A percentile compares a stretch with the other conserved stretches of the same genome.
Conservation (phyloP, 176 grass and related monocot genomes). For the Thalia dealbata region DNA sequence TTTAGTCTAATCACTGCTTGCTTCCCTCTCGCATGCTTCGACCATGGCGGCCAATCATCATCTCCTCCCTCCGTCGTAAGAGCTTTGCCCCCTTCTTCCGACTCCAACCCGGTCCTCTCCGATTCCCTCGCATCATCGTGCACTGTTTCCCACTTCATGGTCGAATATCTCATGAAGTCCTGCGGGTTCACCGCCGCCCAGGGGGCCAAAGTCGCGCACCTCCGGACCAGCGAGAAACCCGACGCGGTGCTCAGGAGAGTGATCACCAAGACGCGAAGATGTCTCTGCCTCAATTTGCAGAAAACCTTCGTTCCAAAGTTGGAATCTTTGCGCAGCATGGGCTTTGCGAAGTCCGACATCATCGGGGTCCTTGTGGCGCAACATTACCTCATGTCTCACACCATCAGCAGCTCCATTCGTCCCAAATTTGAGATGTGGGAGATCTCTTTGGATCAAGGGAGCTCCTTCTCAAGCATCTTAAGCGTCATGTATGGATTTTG, state of each 20-base stretch:
- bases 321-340: neutral
- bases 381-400: no score
- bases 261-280: neutral
- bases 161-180: conserved; percentile 35
- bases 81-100: no score
- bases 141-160: conserved; percentile 36
- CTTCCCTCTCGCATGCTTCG: no score
- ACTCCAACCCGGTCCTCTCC: no score
- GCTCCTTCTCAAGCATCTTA: neutral
- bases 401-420: neutral
- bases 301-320: conserved; percentile 2
- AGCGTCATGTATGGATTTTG: neutral
- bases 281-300: neutral
- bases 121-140: no score
- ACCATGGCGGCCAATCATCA: no score
- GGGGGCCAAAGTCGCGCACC: conserved; percentile 27
- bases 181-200: conserved; percentile 27
- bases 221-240: conserved; percentile 15
- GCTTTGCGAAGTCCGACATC: neutral
- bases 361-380: neutral
- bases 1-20: no score
- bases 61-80: no score
- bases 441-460: neutral
- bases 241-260: conserved; percentile 11
- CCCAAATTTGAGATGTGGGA: neutral